Percentiles rank a stretch among this genome's conserved stretches.
Evolutionary conservation across 148 eudicot genomes (phyloP).

Genomic region (Beta vulgaris): DNA sequence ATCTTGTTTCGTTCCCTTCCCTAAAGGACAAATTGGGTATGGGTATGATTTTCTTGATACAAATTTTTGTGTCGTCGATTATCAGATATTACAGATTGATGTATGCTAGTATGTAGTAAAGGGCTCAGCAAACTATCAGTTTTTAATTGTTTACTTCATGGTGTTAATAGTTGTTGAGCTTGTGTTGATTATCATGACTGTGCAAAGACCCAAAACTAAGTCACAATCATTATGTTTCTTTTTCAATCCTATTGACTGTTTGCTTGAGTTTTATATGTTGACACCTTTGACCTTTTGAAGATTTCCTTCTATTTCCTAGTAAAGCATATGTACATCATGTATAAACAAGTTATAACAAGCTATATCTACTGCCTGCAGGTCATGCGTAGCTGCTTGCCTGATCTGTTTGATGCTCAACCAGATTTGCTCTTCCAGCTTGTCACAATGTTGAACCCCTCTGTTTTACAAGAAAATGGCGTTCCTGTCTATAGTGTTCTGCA

Average conservation of each 20-base stretch:
- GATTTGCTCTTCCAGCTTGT: constrained; percentile 98
- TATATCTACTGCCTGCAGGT: constrained; percentile 46
- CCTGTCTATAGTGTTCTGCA: constrained; percentile 92
- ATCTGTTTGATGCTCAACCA: constrained; percentile 95
- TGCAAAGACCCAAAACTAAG: not conserved
- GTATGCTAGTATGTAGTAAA: not conserved
- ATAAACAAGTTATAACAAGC: constrained; percentile 1
- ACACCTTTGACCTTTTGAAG: no score
- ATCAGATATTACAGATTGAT: not conserved
- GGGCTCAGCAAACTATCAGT: not conserved
- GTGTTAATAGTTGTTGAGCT: no score
- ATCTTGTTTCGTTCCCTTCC: no score
- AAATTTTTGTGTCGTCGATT: not conserved
- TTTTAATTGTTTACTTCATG: no score
- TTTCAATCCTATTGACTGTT: not conserved
- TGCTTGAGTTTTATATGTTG: not conserved
- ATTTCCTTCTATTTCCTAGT: not conserved
- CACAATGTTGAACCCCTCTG: constrained; percentile 96
- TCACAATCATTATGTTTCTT: not conserved
- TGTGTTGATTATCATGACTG: no score
- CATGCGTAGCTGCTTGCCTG: constrained; percentile 89
- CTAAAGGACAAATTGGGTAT: no score
- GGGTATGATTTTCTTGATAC: not conserved
- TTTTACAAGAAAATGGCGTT: constrained; percentile 78
- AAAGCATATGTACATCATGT: not conserved